Conservation (phyloP, 148 eudicot species). For the Drosera capensis region DNA sequence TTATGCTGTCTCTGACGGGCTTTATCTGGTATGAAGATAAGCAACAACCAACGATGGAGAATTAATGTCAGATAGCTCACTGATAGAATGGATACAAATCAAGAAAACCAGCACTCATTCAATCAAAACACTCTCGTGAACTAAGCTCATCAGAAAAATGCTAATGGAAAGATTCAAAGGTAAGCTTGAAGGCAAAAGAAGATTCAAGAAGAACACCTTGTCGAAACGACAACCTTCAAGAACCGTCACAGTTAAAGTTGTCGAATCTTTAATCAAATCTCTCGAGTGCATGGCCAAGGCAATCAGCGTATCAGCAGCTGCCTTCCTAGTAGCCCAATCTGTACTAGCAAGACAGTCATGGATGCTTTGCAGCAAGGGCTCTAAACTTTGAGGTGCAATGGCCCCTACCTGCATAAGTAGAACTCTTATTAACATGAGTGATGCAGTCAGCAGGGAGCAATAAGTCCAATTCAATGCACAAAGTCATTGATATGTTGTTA, state of each 20-base stretch:
- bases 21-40: slow-evolving; percentile 37
- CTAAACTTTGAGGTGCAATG: slow-evolving; percentile 65
- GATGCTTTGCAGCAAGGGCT: slow-evolving; percentile 66
- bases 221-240: slow-evolving; percentile 85
- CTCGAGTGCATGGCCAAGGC: slow-evolving; percentile 64
- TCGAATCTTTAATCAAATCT: slow-evolving; percentile 47
- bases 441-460: not conserved
- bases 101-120: not conserved
- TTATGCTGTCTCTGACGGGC: slow-evolving; percentile 92
- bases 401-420: slow-evolving; percentile 58
- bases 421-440: not conserved
- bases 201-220: slow-evolving; percentile 35
- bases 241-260: slow-evolving; percentile 49
- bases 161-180: not conserved
- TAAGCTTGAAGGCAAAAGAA: not conserved
- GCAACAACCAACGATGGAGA: not conserved
- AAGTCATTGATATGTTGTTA: not conserved
- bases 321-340: slow-evolving; percentile 97
- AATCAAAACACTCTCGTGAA: not conserved
- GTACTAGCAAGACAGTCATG: slow-evolving; percentile 69
- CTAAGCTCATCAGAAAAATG: not conserved
- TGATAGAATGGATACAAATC: not conserved
- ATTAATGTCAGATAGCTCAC: not conserved
- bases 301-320: slow-evolving; percentile 78
- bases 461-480: not conserved